Conservation (phyloP, 805 yeast genomes). For the Teunomyces panamensis region DNA sequence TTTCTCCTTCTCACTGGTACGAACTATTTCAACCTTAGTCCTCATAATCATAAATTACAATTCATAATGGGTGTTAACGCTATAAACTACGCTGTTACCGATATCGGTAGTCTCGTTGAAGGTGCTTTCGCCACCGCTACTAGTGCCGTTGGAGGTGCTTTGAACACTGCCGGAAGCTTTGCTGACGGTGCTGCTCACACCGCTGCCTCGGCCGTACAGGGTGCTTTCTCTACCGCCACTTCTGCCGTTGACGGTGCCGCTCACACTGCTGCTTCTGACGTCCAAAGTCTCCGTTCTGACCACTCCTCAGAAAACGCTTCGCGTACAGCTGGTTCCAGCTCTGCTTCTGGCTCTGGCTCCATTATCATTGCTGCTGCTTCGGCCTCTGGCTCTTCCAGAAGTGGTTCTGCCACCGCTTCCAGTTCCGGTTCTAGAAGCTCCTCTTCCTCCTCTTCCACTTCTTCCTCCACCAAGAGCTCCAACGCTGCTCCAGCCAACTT, state of each 20-base stretch:
- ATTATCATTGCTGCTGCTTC: neutral
- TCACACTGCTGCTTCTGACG: conserved; percentile 10
- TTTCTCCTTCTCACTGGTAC: neutral
- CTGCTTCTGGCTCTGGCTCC: conserved; percentile 10
- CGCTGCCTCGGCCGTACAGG: conserved; percentile 11
- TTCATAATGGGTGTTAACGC: conserved; percentile 28
- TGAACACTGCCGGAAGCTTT: conserved; percentile 10
- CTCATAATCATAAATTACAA: too few species aligned
- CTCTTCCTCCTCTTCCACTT: conserved; percentile 8
- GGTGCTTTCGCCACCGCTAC: conserved; percentile 12
- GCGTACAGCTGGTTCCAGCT: conserved; percentile 8
- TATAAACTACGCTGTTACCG: conserved; percentile 25
- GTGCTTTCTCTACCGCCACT: conserved; percentile 8
- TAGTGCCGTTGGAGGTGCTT: conserved; percentile 11
- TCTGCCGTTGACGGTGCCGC: conserved; percentile 14
- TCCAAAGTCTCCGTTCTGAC: neutral
- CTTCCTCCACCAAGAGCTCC: conserved; percentile 13
- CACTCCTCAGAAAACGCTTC: too few species aligned
- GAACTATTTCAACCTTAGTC: too few species aligned
- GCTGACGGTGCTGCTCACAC: conserved; percentile 14
- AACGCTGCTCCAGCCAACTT: conserved; percentile 14
- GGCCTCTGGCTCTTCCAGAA: conserved; percentile 4
- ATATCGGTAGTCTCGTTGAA: conserved; percentile 3
- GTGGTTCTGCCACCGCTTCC: conserved; percentile 2
- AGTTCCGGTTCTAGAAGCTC: conserved; percentile 9